These are phyloP conservation scores for Marvania coccoides DNA, from an alignment of 139 green algal genomes.

Conservation along the genomic window DNA sequence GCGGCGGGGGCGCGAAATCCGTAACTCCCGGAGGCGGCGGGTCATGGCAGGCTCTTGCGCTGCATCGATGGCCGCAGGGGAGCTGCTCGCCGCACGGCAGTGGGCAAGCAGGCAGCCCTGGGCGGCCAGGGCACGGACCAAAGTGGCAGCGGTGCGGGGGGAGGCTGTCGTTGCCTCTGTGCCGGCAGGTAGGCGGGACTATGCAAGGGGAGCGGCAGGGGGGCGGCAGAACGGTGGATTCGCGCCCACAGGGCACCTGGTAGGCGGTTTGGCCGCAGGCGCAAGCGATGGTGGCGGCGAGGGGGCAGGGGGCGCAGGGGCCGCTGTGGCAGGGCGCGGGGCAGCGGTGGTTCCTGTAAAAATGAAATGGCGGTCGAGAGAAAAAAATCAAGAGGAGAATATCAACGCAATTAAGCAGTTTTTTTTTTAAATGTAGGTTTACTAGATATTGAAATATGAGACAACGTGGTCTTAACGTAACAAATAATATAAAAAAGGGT, in stretches of 20 bases:
- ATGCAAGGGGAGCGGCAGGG: constrained; percentile 48
- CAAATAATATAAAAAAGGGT: too few relatives aligned
- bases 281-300: constrained; percentile 57
- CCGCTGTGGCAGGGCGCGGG: constrained; percentile 65
- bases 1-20: constrained; percentile 31
- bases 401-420: too few relatives aligned
- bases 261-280: constrained; percentile 54
- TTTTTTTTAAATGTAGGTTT: too few relatives aligned
- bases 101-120: constrained; percentile 30
- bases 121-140: constrained; percentile 54
- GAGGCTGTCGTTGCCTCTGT: constrained; percentile 19
- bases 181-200: constrained; percentile 51
- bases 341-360: constrained; percentile 76
- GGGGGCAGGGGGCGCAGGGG: constrained; percentile 67
- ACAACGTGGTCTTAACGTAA: too few relatives aligned
- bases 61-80: constrained; percentile 55
- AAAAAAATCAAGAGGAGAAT: too few relatives aligned
- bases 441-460: too few relatives aligned
- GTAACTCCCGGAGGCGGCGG: constrained; percentile 33
- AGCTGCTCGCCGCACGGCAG: constrained; percentile 45
- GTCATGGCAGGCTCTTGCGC: constrained; percentile 51
- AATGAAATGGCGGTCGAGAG: too few relatives aligned
- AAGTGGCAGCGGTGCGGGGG: constrained; percentile 71
- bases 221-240: constrained; percentile 48
- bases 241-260: constrained; percentile 64